These are phyloP conservation scores for Didymella arachidicola DNA, from an alignment of 2,329 filamentous ascomycete species.

Conservation along the genomic window DNA sequence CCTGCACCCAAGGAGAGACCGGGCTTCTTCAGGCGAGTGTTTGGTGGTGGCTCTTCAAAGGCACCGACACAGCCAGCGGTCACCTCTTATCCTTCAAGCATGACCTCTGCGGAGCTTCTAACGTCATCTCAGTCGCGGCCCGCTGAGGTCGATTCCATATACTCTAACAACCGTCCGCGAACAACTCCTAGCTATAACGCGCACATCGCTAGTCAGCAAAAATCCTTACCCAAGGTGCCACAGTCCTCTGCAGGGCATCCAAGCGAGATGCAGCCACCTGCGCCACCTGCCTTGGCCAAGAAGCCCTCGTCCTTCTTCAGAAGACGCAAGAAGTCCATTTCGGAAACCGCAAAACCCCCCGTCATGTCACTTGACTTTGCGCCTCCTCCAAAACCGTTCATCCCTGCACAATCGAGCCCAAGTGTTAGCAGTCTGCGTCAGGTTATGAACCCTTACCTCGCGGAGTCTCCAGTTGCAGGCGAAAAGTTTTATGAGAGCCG, in stretches of 20 bases:
- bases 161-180: slow-evolving; percentile 46
- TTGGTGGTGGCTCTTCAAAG: slow-evolving; percentile 72
- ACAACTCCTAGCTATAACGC: slow-evolving; percentile 52
- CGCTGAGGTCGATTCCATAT: slow-evolving; percentile 40
- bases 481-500: slow-evolving; percentile 40
- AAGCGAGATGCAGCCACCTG: slow-evolving; percentile 33
- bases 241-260: slow-evolving; percentile 36
- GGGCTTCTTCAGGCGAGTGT: slow-evolving; percentile 93
- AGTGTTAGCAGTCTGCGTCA: slow-evolving; percentile 80
- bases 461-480: slow-evolving; percentile 36
- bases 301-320: slow-evolving; percentile 96
- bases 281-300: slow-evolving; percentile 69
- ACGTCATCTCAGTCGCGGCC: slow-evolving; percentile 31
- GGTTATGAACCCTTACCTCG: slow-evolving; percentile 86
- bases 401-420: slow-evolving; percentile 52
- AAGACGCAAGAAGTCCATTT: slow-evolving; percentile 86
- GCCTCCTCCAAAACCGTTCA: slow-evolving; percentile 37
- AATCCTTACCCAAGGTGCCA: slow-evolving; percentile 47
- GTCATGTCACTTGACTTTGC: slow-evolving; percentile 58
- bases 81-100: slow-evolving; percentile 12
- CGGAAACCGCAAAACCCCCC: slow-evolving; percentile 70
- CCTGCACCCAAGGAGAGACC: slow-evolving; percentile 67
- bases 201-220: slow-evolving; percentile 59
- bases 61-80: slow-evolving; percentile 50
- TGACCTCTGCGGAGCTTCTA: slow-evolving; percentile 28